These are phyloP conservation scores for Talaromyces sp. DNA, from an alignment of 2,329 filamentous ascomycete species.

Conservation along the genomic window DNA sequence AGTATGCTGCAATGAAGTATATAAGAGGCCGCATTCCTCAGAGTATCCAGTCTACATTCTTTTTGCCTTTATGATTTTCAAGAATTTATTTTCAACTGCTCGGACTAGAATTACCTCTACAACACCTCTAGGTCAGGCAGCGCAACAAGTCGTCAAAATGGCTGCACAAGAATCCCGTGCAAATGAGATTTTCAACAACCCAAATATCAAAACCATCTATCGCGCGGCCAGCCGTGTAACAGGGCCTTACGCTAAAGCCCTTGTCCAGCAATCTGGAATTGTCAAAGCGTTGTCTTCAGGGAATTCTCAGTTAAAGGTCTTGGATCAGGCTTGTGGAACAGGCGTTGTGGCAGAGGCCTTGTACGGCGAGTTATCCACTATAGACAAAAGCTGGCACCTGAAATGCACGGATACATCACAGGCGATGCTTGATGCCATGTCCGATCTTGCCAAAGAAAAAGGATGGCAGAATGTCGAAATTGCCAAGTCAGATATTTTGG, in stretches of 20 bases:
- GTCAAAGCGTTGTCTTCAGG: not conserved
- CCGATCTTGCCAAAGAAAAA: not conserved
- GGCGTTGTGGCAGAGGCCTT: not conserved
- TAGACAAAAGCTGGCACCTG: not conserved
- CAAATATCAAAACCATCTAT: not conserved
- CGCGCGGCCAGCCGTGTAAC: not conserved
- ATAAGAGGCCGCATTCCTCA: not conserved
- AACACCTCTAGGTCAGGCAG: not conserved
- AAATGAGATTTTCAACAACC: not conserved
- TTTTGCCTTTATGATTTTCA: not conserved
- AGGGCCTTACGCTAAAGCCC: not conserved
- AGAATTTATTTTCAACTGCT: not conserved
- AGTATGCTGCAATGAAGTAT: not conserved
- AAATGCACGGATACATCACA: not conserved
- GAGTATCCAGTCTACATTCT: not conserved
- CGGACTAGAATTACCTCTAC: not conserved
- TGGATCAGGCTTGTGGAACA: not conserved
- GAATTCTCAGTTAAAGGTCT: not conserved
- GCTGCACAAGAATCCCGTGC: not conserved
- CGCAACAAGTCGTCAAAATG: not conserved
- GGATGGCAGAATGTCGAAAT: not conserved
- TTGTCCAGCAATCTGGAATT: not conserved
- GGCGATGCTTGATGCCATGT: not conserved
- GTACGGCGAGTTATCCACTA: not conserved
- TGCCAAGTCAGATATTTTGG: not conserved